phyloP scores from a whole-genome alignment of 257 asterid species.

The Dorcoceras hygrometricum region DNA sequence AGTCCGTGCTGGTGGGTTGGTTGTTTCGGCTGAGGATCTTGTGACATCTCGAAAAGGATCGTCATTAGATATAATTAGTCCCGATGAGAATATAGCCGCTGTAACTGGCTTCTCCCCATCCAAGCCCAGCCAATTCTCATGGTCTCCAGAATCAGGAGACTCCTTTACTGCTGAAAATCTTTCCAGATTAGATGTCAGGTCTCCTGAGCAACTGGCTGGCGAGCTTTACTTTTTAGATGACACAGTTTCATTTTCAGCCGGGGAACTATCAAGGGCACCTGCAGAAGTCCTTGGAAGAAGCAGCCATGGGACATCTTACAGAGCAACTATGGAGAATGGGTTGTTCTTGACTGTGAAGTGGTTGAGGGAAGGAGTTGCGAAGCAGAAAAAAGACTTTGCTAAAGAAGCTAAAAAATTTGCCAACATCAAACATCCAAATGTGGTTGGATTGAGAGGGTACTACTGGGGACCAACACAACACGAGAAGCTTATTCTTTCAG shows the following conservation, averaged over 20 bases:
- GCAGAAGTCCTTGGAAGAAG: slow-evolving; percentile 98
- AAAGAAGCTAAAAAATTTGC: slow-evolving; percentile 97
- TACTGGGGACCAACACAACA: slow-evolving; percentile 99
- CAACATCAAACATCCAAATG: slow-evolving; percentile 89
- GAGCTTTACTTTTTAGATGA: slow-evolving; percentile 93
- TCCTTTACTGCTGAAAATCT: slow-evolving; percentile 67
- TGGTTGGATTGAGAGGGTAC: slow-evolving; percentile 94
- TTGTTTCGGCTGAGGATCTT: slow-evolving; percentile 69
- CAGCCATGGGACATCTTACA: slow-evolving; percentile 93
- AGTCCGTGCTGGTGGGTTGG: slow-evolving; percentile 46
- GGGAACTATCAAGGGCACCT: slow-evolving; percentile 89
- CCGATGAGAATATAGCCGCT: slow-evolving; percentile 68
- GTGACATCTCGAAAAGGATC: slow-evolving; percentile 60
- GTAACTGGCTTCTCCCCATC: slow-evolving; percentile 84
- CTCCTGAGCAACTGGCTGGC: slow-evolving; percentile 85
- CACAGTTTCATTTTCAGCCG: slow-evolving; percentile 77
- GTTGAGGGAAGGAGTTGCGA: slow-evolving; percentile 98
- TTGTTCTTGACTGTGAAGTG: slow-evolving; percentile 89
- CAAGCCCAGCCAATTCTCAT: slow-evolving; percentile 74
- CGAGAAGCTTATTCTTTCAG: slow-evolving; percentile 94
- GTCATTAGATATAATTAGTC: slow-evolving; percentile 60
- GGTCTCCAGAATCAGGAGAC: slow-evolving; percentile 95
- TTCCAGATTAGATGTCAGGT: slow-evolving; percentile 70
- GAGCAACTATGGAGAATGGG: slow-evolving; percentile 81
- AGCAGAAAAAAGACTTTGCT: slow-evolving; percentile 92